Percentiles rank a stretch among this genome's conserved stretches.
Evolutionary conservation across 495 filamentous ascomycete species (phyloP).

Genomic region (Penicillium mononematosum): DNA sequence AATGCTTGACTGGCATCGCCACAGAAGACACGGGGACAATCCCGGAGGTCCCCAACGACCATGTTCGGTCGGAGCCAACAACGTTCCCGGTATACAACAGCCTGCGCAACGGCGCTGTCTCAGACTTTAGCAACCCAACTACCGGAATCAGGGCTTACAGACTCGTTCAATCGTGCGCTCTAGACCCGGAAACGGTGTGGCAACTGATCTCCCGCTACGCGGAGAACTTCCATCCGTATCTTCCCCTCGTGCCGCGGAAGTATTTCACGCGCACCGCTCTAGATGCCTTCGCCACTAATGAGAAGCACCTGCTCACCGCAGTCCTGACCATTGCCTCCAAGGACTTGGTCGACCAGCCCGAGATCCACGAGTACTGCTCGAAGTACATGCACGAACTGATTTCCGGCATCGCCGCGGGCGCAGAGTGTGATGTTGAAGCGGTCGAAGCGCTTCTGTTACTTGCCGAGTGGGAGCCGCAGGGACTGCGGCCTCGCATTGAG

Average conservation of each 20-base stretch:
- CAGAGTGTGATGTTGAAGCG: constrained; percentile 59
- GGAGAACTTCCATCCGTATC: constrained; percentile 60
- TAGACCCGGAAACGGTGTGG: constrained; percentile 49
- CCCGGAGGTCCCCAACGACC: constrained; percentile 24
- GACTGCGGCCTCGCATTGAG: constrained; percentile 48
- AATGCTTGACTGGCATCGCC: constrained; percentile 44
- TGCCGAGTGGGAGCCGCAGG: constrained; percentile 65
- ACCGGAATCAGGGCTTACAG: constrained; percentile 48
- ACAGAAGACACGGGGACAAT: constrained; percentile 30
- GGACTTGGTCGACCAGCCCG: constrained; percentile 54
- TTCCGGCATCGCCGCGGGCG: constrained; percentile 58
- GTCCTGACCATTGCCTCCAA: constrained; percentile 63
- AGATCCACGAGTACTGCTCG: constrained; percentile 59
- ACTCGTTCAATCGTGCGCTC: constrained; percentile 49
- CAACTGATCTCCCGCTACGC: constrained; percentile 53
- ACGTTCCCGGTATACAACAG: constrained; percentile 31
- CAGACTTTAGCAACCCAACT: constrained; percentile 30
- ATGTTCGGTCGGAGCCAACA: constrained; percentile 23
- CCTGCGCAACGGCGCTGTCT: constrained; percentile 30
- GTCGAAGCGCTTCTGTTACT: constrained; percentile 63
- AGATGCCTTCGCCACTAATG: constrained; percentile 49
- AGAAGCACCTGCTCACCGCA: constrained; percentile 61
- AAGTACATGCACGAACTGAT: constrained; percentile 63
- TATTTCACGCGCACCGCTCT: constrained; percentile 52
- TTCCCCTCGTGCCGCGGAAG: constrained; percentile 56